Conservation (phyloP, 2,329 filamentous ascomycete genomes). For the Fusarium phyllophilum region DNA sequence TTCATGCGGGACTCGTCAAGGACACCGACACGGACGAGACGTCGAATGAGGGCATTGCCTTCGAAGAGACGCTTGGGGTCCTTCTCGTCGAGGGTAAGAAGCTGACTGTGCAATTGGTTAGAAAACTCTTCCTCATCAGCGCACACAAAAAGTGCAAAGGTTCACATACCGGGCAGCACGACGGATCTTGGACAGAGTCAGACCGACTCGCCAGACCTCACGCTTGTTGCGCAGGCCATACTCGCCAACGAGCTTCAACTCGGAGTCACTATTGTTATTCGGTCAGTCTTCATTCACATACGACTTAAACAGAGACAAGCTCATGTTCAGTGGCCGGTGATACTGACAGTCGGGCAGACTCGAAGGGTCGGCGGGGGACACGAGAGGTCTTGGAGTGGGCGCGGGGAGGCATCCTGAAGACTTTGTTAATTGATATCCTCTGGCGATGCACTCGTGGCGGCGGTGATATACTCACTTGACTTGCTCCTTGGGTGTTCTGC, state of each 20-base stretch:
- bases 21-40: slow-evolving; percentile 99
- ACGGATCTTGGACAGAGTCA: slow-evolving; percentile 99
- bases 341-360: slow-evolving; percentile 99
- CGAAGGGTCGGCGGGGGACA: slow-evolving; percentile 97
- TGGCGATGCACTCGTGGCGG: slow-evolving; percentile 12
- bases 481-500: slow-evolving; percentile 52
- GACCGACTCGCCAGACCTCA: slow-evolving; percentile 99
- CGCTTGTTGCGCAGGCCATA: slow-evolving; percentile 99
- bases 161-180: slow-evolving; percentile 93
- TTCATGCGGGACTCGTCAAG: slow-evolving; percentile 99
- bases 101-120: slow-evolving; percentile 76
- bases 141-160: neutral
- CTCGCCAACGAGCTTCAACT: slow-evolving; percentile 99
- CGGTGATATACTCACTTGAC: slow-evolving; percentile 51
- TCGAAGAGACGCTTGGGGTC: slow-evolving; percentile 99
- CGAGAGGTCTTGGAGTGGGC: slow-evolving; percentile 99
- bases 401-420: slow-evolving; percentile 55
- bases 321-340: slow-evolving; percentile 95
- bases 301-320: slow-evolving; percentile 98
- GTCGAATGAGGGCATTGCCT: slow-evolving; percentile 99
- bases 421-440: slow-evolving; percentile 43
- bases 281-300: slow-evolving; percentile 79
- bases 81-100: slow-evolving; percentile 99
- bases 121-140: slow-evolving; percentile 8
- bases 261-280: slow-evolving; percentile 83